Evolutionary conservation across 306 rosid genomes (phyloP).

Genomic region (Dryas drummondii): DNA sequence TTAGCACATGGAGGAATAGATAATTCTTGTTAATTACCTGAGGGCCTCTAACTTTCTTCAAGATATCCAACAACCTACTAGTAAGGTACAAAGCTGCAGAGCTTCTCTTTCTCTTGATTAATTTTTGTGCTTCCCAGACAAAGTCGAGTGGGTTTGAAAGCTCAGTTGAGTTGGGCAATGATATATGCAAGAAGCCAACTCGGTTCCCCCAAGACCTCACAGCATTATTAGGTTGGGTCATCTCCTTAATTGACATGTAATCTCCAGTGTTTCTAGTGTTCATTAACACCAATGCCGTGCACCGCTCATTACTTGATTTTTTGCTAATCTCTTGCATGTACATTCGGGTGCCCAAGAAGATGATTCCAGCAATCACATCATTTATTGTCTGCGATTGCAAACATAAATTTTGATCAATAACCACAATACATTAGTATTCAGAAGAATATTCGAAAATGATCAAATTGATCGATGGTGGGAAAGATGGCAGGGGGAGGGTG

Average conservation of each 20-base stretch:
- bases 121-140: slow-evolving; percentile 38
- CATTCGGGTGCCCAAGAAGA: slow-evolving; percentile 45
- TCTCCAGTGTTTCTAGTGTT: slow-evolving; percentile 53
- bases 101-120: slow-evolving; percentile 48
- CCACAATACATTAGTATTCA: too few relatives aligned
- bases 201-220: slow-evolving; percentile 51
- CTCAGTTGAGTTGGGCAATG: slow-evolving; percentile 43
- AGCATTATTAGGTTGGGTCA: slow-evolving; percentile 28
- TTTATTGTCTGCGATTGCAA: slow-evolving; percentile 38
- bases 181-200: slow-evolving; percentile 43
- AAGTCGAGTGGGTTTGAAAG: slow-evolving; percentile 43
- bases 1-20: not conserved
- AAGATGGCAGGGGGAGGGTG: too few relatives aligned
- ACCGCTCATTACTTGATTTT: slow-evolving; percentile 41
- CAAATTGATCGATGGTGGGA: not conserved
- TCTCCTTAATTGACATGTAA: slow-evolving; percentile 49
- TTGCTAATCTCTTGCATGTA: slow-evolving; percentile 46
- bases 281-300: slow-evolving; percentile 50
- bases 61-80: slow-evolving; percentile 35
- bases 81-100: slow-evolving; percentile 41
- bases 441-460: too few relatives aligned
- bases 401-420: too few relatives aligned
- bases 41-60: slow-evolving; percentile 46
- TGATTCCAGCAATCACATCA: slow-evolving; percentile 50
- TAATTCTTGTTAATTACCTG: not conserved